Conservation (phyloP, 1,284 basidiomycete species). For the Moesziomyces parantarcticus region DNA sequence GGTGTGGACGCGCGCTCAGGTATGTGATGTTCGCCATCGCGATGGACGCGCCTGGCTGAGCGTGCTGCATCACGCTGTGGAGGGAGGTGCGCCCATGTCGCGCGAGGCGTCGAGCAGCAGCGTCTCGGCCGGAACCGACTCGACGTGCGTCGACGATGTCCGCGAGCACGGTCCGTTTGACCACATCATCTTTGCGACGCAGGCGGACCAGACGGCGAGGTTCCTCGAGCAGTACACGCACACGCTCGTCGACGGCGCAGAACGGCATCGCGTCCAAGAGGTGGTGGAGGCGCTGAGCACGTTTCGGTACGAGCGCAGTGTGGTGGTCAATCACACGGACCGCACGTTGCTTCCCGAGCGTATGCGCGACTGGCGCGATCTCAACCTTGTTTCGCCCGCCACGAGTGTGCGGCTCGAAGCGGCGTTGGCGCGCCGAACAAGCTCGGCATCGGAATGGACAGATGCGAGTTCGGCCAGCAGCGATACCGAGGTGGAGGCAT, state of each 20-base stretch:
- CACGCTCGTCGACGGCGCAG: background rate
- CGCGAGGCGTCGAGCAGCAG: slow-evolving; percentile 1
- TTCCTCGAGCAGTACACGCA: slow-evolving; percentile 38
- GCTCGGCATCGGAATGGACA: slow-evolving; percentile 3
- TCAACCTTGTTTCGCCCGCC: slow-evolving; percentile 51
- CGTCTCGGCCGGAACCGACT: slow-evolving; percentile 9
- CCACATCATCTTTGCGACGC: slow-evolving; percentile 64
- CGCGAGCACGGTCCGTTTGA: slow-evolving; percentile 49
- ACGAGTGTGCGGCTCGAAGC: background rate
- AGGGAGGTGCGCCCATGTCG: background rate
- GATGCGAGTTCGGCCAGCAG: slow-evolving; percentile 1
- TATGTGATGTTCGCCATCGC: slow-evolving; percentile 4
- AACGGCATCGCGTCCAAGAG: slow-evolving; percentile 5
- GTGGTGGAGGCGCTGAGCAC: slow-evolving; percentile 14
- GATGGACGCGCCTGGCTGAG: slow-evolving; percentile 13
- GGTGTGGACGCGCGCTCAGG: slow-evolving; percentile 29
- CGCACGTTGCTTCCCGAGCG: slow-evolving; percentile 29
- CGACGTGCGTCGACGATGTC: slow-evolving; percentile 5
- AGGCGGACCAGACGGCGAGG: slow-evolving; percentile 57
- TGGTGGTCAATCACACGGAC: slow-evolving; percentile 57
- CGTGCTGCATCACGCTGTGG: slow-evolving; percentile 16
- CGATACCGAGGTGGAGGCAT: background rate
- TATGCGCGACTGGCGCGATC: slow-evolving; percentile 48
- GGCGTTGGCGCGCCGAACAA: background rate
- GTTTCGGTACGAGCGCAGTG: slow-evolving; percentile 43